phyloP scores from a whole-genome alignment of 202 grass and related monocot genomes.

The Panicum hallii region DNA sequence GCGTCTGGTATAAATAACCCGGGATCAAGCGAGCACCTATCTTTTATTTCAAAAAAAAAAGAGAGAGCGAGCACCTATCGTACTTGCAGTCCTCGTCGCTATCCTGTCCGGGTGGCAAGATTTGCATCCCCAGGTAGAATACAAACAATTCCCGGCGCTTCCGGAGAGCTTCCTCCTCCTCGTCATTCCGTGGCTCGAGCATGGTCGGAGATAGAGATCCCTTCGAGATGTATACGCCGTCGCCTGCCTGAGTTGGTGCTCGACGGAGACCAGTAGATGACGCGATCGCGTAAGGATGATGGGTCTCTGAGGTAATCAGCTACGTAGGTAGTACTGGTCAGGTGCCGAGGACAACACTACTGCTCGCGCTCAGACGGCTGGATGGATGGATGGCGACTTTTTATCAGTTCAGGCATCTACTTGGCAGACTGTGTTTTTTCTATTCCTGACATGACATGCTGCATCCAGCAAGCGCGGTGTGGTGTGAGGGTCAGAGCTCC shows the following conservation, averaged over 20 bases:
- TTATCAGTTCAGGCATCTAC: not conserved
- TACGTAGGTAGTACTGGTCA: not conserved
- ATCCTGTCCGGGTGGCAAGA: constrained; percentile 38
- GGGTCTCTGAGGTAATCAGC: constrained; percentile 34
- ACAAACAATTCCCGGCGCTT: not conserved
- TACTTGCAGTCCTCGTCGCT: constrained; percentile 20
- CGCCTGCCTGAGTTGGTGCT: not conserved
- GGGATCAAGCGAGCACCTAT: not conserved
- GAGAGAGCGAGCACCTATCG: not conserved
- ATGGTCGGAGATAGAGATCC: too few species aligned
- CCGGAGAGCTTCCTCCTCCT: not conserved
- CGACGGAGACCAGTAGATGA: not conserved
- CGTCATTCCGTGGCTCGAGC: too few species aligned
- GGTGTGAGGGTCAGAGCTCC: not conserved
- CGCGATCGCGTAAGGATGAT: constrained; percentile 40
- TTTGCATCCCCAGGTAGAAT: constrained; percentile 26
- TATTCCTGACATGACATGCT: not conserved
- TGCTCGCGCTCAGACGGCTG: not conserved
- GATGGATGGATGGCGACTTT: constrained; percentile 14
- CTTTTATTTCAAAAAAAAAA: not conserved
- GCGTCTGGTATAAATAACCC: not conserved
- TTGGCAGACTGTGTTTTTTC: constrained; percentile 19
- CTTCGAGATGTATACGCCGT: too few species aligned
- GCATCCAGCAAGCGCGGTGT: not conserved
- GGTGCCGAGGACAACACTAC: not conserved